Base-by-base conservation (phyloP, 208 protist genomes). In the Leishmania arabica region DNA sequence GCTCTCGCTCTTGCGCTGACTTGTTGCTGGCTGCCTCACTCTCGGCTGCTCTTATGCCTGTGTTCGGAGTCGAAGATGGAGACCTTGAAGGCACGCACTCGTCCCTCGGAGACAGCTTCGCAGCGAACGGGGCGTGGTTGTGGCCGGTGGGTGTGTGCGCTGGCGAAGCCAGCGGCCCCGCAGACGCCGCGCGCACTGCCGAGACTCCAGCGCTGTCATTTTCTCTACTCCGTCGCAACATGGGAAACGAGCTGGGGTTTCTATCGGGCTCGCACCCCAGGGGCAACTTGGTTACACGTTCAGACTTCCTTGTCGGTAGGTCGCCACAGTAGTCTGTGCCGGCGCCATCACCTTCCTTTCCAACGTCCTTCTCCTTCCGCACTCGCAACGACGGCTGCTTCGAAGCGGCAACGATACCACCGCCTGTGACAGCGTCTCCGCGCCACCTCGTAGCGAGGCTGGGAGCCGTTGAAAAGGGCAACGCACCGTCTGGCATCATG, bases 261-360 rank as follows among this genome's bases (percentile, higher is more conserved):
- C 77, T 58, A 27, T 71, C 68, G 27, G 54, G 8, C 17, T 75
- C 82, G 64, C 68, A 45, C 73, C 77, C 73, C 64, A 76, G 42
- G 5, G 78, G 47, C 0, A 75, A 75, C 40, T 62, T 82, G 64
- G 75, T 85, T 51, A 60, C 62, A 27, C 45, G 60, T n/a, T 34
- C 49, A 3, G 49, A 3, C 58, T 56, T 17, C 66, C 19, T 65
- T 21, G n/a, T 51, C 56, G n/a, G 37, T 21, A 6, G 51, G 8
- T 15, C 15, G 37, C 31, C 74, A 1, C 54, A 0, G 45, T 27
- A 15, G 19, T 51, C 54, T 8, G n/a, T 62, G 31, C 6, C 58
- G 11, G n/a, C 40, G 8, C 3, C 19, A 40, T 21, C 31, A 34
- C 53, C 21, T 31, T 34, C 19, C 37, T 60, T 31, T 34, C n/a